A percentile compares a stretch with the other conserved stretches of the same genome.
phyloP scores from a whole-genome alignment of 257 asterid genomes.

The Solanum pennellii region DNA sequence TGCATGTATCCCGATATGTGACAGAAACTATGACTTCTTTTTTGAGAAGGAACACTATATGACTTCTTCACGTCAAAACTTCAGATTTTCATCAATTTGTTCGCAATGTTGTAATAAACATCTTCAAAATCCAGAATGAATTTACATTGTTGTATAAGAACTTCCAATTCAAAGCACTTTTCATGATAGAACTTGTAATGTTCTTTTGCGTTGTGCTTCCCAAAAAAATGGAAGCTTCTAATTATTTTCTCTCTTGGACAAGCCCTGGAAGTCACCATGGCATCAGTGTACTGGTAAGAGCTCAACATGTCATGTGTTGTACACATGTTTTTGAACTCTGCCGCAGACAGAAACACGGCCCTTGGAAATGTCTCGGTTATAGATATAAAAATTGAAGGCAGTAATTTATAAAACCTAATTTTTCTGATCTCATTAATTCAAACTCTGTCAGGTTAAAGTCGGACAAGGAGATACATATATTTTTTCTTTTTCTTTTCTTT shows the following conservation, averaged over 20 bases:
- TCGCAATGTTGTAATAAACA: background rate
- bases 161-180: background rate
- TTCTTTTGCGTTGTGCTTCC: background rate
- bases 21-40: background rate
- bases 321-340: background rate
- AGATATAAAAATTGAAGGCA: background rate
- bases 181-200: background rate
- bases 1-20: background rate
- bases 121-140: background rate
- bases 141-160: background rate
- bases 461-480: background rate
- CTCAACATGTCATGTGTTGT: background rate
- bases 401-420: conserved; percentile 1
- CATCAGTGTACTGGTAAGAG: background rate
- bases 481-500: background rate
- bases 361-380: background rate
- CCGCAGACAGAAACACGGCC: background rate
- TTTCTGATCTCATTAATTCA: background rate
- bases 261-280: background rate
- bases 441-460: background rate
- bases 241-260: background rate
- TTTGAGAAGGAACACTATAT: background rate
- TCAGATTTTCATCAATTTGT: background rate
- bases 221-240: background rate
- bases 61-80: background rate